Percentiles rank a stretch among this genome's conserved stretches.
Conservation (phyloP, 306 rosid genomes). For the Rubus idaeus region DNA sequence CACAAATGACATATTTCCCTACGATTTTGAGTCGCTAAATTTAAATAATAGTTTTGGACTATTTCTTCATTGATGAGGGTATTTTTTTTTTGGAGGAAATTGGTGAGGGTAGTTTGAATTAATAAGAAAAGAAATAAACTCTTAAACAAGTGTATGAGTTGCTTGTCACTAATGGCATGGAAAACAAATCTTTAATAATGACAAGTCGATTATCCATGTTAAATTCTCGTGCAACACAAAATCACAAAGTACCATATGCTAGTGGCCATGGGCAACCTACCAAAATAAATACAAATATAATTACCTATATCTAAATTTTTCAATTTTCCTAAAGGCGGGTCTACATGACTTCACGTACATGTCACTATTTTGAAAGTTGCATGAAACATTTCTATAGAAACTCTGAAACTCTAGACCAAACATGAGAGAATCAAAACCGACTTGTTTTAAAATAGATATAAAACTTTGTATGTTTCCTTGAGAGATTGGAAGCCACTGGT, state of each 20-base stretch:
- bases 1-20: conserved; percentile 12
- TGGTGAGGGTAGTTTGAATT: conserved; percentile 4
- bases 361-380: neutral
- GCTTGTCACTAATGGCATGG: conserved; percentile 5
- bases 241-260: neutral
- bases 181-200: neutral
- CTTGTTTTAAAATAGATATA: neutral
- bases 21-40: neutral
- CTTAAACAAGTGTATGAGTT: neutral
- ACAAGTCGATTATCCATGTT: neutral
- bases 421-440: neutral
- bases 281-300: neutral
- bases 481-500: neutral
- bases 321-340: neutral
- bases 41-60: conserved; percentile 20
- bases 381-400: neutral
- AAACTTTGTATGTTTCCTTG: neutral
- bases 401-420: neutral
- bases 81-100: no score
- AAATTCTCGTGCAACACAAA: no score
- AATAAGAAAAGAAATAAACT: neutral
- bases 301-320: neutral
- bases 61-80: conserved; percentile 11
- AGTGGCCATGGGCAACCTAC: neutral
- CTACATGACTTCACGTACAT: neutral